Percentiles rank a stretch among this genome's conserved stretches.
Conservation (phyloP, 169 alveolate genomes). For the Pseudocohnilembus persalinus region DNA sequence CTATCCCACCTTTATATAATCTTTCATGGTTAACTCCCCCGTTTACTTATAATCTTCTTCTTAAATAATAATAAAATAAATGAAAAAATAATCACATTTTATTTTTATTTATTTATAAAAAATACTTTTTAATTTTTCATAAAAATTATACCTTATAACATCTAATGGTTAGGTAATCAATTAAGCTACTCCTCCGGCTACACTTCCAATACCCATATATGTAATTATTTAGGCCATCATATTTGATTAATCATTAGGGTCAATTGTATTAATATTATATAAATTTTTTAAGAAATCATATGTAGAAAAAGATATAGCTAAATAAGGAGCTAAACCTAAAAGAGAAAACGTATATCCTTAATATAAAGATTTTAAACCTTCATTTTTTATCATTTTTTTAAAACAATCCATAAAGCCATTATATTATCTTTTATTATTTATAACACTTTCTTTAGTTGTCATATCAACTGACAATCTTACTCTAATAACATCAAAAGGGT, state of each 20-base stretch:
- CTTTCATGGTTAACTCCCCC: background rate
- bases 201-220: background rate
- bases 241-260: no score
- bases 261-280: no score
- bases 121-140: background rate
- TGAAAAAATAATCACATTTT: background rate
- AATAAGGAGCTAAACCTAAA: background rate
- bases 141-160: background rate
- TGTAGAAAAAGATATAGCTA: background rate
- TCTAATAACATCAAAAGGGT: slow-evolving; percentile 28
- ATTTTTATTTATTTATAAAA: no score
- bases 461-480: slow-evolving; percentile 24
- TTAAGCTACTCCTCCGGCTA: background rate
- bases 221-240: background rate
- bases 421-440: no score
- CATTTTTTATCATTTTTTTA: background rate
- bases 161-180: background rate
- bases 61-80: no score
- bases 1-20: slow-evolving; percentile 13
- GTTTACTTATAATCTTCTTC: background rate
- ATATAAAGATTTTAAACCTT: background rate
- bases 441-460: background rate
- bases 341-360: background rate
- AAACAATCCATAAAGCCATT: background rate
- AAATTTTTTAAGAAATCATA: background rate